Evolutionary conservation across 2,329 filamentous ascomycete species (phyloP), one percentile per base, ranked within the genome.

Genomic region (Aspergillus sclerotialis): DNA sequence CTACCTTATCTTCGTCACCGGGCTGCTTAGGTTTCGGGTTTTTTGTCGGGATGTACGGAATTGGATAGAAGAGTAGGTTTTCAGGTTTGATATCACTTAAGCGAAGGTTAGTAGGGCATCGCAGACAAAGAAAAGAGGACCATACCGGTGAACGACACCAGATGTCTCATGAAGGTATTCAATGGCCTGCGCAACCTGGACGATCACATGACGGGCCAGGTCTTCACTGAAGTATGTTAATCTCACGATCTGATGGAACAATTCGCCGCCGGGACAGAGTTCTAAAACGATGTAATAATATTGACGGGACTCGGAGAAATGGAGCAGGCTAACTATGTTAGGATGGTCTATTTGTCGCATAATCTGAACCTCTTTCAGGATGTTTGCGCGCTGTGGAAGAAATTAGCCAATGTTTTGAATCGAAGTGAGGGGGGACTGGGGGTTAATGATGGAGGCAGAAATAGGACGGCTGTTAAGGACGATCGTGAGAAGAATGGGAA

Each of bases 201-300:
- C 70, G 50, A 98, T 98, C 52, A 96, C 90, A 60, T 96, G 92
- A 46, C 92, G 76, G 34, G 89, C 93, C 2, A 98, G 72, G 31
- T 95, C 82, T 61, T 98, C 92, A 67, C 90, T 96, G 59, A 98
- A 98, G 61, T 96, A 98, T 10, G 92, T 98, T 58, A 98, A 78
- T 47, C 90, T 84, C 33, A 98, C 92, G 50, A 98, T 96, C 60
- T 96, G 90, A 61, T 98, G 92, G 72, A 98, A 98, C 8, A 98
- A 72, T 66, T 98, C 92, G 55, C 92, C 92, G 39, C 92, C 92
- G 0, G 89, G 88, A 38, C 90, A 94, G 28, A 96, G 75, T 64
- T 98, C 92, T 26, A 98, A 78, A 28, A 98, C 80, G 49, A 98
- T 95, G 67, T 93, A 98, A 65, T 96, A 96, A 60, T 95, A 95